These are phyloP conservation scores for Adenanthera pavonina DNA, from an alignment of 306 rosid species.

Conservation along the genomic window DNA sequence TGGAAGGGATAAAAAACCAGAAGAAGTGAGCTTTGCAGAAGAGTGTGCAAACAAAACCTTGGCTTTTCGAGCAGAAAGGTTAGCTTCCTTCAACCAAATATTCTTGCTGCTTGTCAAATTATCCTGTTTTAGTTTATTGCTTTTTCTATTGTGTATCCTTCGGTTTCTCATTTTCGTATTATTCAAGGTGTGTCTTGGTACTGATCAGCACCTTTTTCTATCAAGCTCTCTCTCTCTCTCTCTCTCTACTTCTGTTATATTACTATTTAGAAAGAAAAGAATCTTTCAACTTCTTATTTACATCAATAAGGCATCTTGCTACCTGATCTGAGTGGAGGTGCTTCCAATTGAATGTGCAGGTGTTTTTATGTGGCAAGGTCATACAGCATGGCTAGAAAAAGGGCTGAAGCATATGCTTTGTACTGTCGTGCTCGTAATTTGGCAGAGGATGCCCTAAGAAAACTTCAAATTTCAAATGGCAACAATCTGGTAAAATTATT, in stretches of 20 bases:
- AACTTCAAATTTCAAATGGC: conserved; percentile 44
- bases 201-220: not conserved
- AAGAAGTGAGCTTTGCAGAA: conserved; percentile 75
- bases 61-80: conserved; percentile 95
- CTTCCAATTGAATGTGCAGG: conserved; percentile 51
- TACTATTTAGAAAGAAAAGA: not conserved
- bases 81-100: conserved; percentile 34
- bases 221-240: not conserved
- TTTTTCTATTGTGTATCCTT: not conserved
- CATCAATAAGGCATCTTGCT: not conserved
- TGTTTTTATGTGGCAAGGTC: conserved; percentile 94
- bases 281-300: not conserved
- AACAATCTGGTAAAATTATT: conserved; percentile 45
- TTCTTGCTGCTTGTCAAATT: conserved; percentile 21
- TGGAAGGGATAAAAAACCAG: conserved; percentile 82
- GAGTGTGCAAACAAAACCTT: conserved; percentile 72
- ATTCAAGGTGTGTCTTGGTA: not conserved
- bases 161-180: not conserved
- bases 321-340: not conserved
- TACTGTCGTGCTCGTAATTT: conserved; percentile 67
- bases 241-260: not conserved
- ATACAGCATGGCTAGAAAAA: conserved; percentile 89
- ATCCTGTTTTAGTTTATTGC: conserved; percentile 9
- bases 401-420: conserved; percentile 90
- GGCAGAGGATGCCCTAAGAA: conserved; percentile 53